Evolutionary conservation across 805 yeast genomes (phyloP).

Genomic region (Kuraishia ogatae): DNA sequence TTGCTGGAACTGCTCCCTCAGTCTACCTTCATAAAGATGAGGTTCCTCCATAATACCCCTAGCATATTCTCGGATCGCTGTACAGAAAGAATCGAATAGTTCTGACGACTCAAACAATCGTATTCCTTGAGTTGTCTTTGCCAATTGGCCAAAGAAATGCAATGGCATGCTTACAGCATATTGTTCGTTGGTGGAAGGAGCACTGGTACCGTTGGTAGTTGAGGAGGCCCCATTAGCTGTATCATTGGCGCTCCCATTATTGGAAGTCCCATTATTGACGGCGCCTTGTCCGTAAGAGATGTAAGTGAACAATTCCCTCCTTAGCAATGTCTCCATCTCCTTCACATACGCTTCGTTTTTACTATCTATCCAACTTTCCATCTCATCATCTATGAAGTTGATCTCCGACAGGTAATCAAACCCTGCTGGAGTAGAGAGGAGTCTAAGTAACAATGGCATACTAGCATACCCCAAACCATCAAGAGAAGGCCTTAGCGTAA

Average conservation of each 20-base stretch:
- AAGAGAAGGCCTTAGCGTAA: conserved; percentile 47
- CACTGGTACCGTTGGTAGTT: background rate
- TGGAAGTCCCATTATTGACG: background rate
- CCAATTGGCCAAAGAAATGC: conserved; percentile 75
- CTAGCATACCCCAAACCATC: conserved; percentile 25
- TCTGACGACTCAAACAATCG: conserved; percentile 35
- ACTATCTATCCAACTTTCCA: conserved; percentile 55
- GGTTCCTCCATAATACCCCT: background rate
- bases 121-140: conserved; percentile 76
- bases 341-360: conserved; percentile 37
- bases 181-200: background rate
- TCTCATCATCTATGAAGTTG: conserved; percentile 55
- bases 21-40: background rate
- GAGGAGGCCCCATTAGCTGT: background rate
- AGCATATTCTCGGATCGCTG: background rate
- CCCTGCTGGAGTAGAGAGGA: conserved; percentile 62
- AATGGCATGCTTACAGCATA: conserved; percentile 30
- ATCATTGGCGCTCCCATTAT: conserved; percentile 3
- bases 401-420: conserved; percentile 52
- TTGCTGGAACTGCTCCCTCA: conserved; percentile 12
- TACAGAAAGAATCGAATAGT: conserved; percentile 14
- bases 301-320: background rate
- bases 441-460: conserved; percentile 43
- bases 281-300: background rate
- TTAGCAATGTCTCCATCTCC: conserved; percentile 34